Conservation (phyloP, 2,329 filamentous ascomycete genomes). For the Colletotrichum sp. region DNA sequence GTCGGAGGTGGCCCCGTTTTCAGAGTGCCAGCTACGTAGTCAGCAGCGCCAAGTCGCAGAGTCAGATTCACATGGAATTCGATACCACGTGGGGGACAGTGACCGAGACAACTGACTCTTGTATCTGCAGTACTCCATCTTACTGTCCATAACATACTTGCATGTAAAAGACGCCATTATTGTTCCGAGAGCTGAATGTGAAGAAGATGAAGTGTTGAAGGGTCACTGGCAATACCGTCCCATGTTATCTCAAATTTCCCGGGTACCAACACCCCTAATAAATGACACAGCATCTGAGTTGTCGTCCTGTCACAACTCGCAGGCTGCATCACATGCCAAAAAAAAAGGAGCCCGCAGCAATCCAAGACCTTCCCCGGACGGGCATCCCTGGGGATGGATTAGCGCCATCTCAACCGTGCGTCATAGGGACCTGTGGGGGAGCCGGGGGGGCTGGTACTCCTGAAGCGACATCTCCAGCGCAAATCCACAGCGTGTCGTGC, state of each 20-base stretch:
- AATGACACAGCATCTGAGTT: background rate
- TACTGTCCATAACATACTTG: background rate
- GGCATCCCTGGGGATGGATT: background rate
- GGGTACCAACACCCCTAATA: background rate
- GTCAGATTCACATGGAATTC: slow-evolving; percentile 12
- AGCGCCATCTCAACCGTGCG: slow-evolving; percentile 10
- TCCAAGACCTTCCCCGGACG: slow-evolving; percentile 12
- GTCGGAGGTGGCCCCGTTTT: background rate
- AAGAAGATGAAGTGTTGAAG: background rate
- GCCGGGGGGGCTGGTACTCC: background rate
- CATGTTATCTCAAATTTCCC: background rate
- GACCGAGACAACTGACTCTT: slow-evolving; percentile 1
- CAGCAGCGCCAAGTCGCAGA: background rate
- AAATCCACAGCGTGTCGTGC: background rate
- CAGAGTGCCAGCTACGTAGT: background rate
- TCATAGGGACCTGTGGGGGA: slow-evolving; percentile 20
- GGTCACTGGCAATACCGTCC: background rate
- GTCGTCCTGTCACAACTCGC: slow-evolving; percentile 1
- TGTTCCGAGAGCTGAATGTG: background rate
- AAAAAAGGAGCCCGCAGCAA: background rate
- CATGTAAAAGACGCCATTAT: background rate
- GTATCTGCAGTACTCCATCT: background rate
- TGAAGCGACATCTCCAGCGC: background rate
- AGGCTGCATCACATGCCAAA: slow-evolving; percentile 20
- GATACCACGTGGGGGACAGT: background rate